Base-by-base conservation (phyloP, 768 basidiomycete genomes). In the Calvatia gigantea region DNA sequence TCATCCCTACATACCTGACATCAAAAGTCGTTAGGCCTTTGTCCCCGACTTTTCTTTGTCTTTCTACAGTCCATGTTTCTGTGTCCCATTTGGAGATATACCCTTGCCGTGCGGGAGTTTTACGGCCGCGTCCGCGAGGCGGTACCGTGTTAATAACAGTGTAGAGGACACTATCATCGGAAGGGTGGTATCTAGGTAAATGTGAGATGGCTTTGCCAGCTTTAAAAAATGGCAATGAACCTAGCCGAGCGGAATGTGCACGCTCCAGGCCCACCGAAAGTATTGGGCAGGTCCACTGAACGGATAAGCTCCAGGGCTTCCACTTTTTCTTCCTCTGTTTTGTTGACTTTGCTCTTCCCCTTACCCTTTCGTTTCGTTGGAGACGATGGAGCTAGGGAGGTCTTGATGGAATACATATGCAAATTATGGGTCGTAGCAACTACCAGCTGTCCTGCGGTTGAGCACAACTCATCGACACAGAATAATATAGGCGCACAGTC, bases 1-100 rank as follows among this genome's bases (percentile, higher is more conserved):
- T 14, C 27, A 37, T 31, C 47, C 51, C 28, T 11, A 63, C 78
- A 54, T 59, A 92, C 94, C 92, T 96, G 50, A 93, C 71, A 65
- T 93, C 92, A 65, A 98, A 88, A 63, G 86, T 89, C 9, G 96
- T 98, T 28, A 97, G 63, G 17, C 88, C 86, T 59, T 86, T 85
- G 57, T 89, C 87, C 25, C 86, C 84, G 3, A 94, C 75, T 65
- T 92, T 91, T 53, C 87, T 79, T 21, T 76, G 75, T 57, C 82
- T 85, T 4, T 83, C 76, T 4, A 85, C 70, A 15, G 76, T 78
- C 90, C 92, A 92, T 2, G 78, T 79, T 17, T 78, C 65, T 12
- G 85, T 77, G 61, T 87, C 83, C 93, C 88, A 96, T 68, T 82
- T 87, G 60, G 78, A 75, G 8, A 90, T 67, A 62, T 80, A 91